phyloP scores from a whole-genome alignment of 345 rosid genomes.

The Garcia nutans region DNA sequence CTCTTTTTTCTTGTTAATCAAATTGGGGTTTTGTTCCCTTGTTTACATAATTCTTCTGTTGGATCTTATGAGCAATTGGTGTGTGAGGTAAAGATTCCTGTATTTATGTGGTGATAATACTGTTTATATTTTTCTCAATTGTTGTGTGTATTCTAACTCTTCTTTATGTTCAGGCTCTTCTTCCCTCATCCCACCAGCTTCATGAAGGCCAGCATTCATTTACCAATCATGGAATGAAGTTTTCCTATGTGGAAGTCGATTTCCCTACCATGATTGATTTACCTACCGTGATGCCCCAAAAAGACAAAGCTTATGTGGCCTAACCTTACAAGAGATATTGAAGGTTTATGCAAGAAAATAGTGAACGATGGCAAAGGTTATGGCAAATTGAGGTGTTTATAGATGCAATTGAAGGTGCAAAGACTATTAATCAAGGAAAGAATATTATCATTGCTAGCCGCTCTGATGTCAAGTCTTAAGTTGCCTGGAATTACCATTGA shows the following conservation, averaged over 20 bases:
- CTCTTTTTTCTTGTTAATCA: too few relatives aligned
- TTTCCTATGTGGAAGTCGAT: conserved; percentile 85
- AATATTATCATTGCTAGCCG: conserved; percentile 87
- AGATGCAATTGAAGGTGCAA: conserved; percentile 75
- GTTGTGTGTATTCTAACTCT: background rate
- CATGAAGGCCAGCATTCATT: conserved; percentile 91
- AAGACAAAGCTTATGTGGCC: conserved; percentile 91
- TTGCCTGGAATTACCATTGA: conserved; percentile 92
- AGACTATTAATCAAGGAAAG: conserved; percentile 77
- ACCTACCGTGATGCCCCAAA: conserved; percentile 93
- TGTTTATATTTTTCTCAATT: too few relatives aligned
- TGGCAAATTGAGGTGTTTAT: conserved; percentile 91
- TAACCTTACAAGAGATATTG: conserved; percentile 81
- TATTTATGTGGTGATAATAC: too few relatives aligned
- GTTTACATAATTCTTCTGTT: too few relatives aligned
- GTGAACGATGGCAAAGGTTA: conserved; percentile 92
- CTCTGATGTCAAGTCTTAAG: conserved; percentile 93
- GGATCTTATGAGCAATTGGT: too few relatives aligned
- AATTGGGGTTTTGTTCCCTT: too few relatives aligned
- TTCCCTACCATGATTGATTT: too few relatives aligned
- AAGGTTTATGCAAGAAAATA: conserved; percentile 96
- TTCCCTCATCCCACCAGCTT: conserved; percentile 98
- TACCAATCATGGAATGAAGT: conserved; percentile 78
- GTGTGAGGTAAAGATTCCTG: too few relatives aligned
- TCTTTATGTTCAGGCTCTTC: conserved; percentile 99